These are phyloP conservation scores for Oryza officinalis DNA, from an alignment of 176 grass and related monocot genomes.

Conservation along the genomic window DNA sequence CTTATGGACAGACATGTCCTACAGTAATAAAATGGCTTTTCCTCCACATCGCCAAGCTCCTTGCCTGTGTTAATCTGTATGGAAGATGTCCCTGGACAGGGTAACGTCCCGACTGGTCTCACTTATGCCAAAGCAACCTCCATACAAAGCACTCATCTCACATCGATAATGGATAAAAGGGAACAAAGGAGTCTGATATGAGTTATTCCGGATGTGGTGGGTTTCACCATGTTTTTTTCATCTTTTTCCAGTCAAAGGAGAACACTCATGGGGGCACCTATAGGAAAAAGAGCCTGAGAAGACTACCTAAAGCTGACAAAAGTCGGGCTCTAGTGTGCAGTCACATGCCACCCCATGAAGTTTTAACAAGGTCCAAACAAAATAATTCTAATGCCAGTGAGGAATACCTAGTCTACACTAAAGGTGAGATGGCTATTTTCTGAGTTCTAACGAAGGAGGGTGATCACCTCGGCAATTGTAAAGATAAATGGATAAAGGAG, in stretches of 20 bases:
- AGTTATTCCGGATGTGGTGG: neutral
- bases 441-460: no score
- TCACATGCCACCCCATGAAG: no score
- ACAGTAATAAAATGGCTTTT: neutral
- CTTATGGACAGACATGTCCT: neutral
- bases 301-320: no score
- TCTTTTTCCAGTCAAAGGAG: neutral
- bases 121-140: neutral
- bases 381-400: no score
- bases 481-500: no score
- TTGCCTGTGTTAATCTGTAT: neutral
- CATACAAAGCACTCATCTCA: neutral
- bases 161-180: neutral
- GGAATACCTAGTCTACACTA: no score
- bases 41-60: neutral
- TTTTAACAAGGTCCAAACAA: no score
- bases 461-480: no score
- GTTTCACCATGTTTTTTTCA: neutral
- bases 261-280: no score
- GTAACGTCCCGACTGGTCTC: neutral
- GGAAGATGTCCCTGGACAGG: neutral
- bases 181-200: rapidly evolving
- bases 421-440: no score
- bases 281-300: no score
- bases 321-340: no score